phyloP scores from a whole-genome alignment of 2,329 filamentous ascomycete species.

The Arthroderma uncinatum region DNA sequence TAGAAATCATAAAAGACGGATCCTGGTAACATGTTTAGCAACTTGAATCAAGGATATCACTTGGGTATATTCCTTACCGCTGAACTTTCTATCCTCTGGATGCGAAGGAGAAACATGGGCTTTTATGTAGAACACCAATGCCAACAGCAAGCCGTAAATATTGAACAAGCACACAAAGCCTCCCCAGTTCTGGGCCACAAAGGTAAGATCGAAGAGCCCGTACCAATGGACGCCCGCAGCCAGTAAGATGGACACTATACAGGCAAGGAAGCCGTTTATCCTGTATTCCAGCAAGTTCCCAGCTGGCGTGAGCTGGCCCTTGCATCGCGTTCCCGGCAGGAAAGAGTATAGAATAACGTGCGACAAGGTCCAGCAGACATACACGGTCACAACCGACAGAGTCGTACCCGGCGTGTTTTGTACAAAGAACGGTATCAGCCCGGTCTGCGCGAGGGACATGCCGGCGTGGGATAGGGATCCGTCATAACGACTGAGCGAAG shows the following conservation, averaged over 20 bases:
- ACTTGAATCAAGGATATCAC: neutral
- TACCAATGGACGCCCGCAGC: slow-evolving; percentile 20
- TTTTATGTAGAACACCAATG: slow-evolving; percentile 30
- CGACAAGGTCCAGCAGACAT: slow-evolving; percentile 26
- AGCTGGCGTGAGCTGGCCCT: slow-evolving; percentile 36
- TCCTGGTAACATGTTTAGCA: slow-evolving; percentile 11
- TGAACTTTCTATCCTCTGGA: slow-evolving; percentile 35
- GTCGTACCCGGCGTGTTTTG: neutral
- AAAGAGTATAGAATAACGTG: slow-evolving; percentile 26
- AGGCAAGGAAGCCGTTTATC: slow-evolving; percentile 36
- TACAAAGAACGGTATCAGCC: neutral
- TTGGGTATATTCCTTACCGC: slow-evolving; percentile 13
- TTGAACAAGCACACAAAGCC: slow-evolving; percentile 33
- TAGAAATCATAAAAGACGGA: slow-evolving; percentile 36
- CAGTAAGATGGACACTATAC: slow-evolving; percentile 30
- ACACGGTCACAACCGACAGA: slow-evolving; percentile 11
- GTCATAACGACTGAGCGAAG: neutral
- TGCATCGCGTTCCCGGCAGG: slow-evolving; percentile 24
- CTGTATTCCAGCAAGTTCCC: slow-evolving; percentile 35
- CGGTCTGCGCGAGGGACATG: neutral
- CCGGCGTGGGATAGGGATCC: neutral
- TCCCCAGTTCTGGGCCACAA: slow-evolving; percentile 36
- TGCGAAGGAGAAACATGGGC: slow-evolving; percentile 33
- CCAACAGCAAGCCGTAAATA: slow-evolving; percentile 26
- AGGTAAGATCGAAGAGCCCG: slow-evolving; percentile 29